phyloP scores from a whole-genome alignment of 2,329 filamentous ascomycete genomes.

The Neofusicoccum sp. region DNA sequence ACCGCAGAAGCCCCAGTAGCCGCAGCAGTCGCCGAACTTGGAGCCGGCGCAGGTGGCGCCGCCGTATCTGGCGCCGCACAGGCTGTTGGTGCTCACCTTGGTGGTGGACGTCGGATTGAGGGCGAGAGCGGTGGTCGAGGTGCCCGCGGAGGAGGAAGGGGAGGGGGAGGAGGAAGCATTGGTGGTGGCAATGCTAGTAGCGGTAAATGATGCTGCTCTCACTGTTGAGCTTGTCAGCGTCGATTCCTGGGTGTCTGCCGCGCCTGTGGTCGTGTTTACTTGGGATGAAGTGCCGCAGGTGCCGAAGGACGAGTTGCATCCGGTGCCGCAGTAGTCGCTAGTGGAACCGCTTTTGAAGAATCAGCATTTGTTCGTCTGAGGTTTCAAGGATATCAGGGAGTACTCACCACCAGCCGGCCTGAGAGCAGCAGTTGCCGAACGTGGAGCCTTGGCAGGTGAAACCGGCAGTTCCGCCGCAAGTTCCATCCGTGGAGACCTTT shows the following conservation, averaged over 20 bases:
- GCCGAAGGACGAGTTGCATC: conserved; percentile 38
- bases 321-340: conserved; percentile 32
- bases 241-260: background rate
- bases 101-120: conserved; percentile 24
- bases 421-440: conserved; percentile 51
- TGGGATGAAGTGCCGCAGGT: conserved; percentile 28
- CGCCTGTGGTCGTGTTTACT: background rate
- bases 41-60: conserved; percentile 21
- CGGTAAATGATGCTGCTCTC: conserved; percentile 5
- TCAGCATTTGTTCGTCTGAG: background rate
- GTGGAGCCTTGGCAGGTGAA: conserved; percentile 47
- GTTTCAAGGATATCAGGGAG: conserved; percentile 4
- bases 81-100: conserved; percentile 30
- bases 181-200: conserved; percentile 13
- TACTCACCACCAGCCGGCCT: conserved; percentile 40
- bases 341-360: conserved; percentile 26
- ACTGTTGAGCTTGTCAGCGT: conserved; percentile 20
- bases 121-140: conserved; percentile 26
- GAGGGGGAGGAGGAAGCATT: conserved; percentile 2
- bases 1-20: conserved; percentile 30
- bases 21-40: conserved; percentile 30
- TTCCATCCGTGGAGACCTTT: conserved; percentile 44
- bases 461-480: conserved; percentile 44
- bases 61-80: conserved; percentile 27
- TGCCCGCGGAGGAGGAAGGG: background rate